Percentiles rank a stretch among this genome's conserved stretches.
These are phyloP conservation scores for Pleurotus eryngii DNA, from an alignment of 768 basidiomycete genomes.

Conservation along the genomic window DNA sequence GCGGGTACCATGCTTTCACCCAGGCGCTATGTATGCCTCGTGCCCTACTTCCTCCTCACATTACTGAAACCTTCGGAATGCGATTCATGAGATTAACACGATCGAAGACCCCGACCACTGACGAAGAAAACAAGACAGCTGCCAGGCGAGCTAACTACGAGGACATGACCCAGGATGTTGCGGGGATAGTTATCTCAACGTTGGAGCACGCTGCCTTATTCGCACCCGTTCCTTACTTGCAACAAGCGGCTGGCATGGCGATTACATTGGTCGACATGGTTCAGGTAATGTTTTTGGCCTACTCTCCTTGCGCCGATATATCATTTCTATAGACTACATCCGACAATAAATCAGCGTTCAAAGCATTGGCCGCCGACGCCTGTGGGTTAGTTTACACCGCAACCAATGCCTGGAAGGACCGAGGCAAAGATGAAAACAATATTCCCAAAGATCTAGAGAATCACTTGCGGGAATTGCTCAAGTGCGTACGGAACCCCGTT, in stretches of 20 bases:
- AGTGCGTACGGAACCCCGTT: slow-evolving; percentile 7
- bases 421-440: slow-evolving; percentile 10
- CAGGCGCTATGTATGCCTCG: slow-evolving; percentile 12
- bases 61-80: slow-evolving; percentile 16
- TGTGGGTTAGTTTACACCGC: slow-evolving; percentile 21
- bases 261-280: slow-evolving; percentile 16
- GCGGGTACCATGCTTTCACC: slow-evolving; percentile 17
- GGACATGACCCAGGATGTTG: slow-evolving; percentile 13
- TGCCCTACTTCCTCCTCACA: slow-evolving; percentile 19
- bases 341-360: slow-evolving; percentile 20
- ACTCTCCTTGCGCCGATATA: no score
- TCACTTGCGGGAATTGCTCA: slow-evolving; percentile 14
- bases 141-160: no score
- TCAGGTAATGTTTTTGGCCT: slow-evolving; percentile 10
- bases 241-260: slow-evolving; percentile 16
- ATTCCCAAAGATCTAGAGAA: slow-evolving; percentile 12
- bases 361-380: slow-evolving; percentile 19
- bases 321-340: no score
- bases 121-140: no score
- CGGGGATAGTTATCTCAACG: slow-evolving; percentile 17
- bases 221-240: slow-evolving; percentile 19
- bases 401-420: slow-evolving; percentile 12
- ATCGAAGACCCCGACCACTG: no score
- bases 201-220: slow-evolving; percentile 15
- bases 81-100: not conserved